Conservation (phyloP, 257 asterid species). For the Fraxinus anomala region DNA sequence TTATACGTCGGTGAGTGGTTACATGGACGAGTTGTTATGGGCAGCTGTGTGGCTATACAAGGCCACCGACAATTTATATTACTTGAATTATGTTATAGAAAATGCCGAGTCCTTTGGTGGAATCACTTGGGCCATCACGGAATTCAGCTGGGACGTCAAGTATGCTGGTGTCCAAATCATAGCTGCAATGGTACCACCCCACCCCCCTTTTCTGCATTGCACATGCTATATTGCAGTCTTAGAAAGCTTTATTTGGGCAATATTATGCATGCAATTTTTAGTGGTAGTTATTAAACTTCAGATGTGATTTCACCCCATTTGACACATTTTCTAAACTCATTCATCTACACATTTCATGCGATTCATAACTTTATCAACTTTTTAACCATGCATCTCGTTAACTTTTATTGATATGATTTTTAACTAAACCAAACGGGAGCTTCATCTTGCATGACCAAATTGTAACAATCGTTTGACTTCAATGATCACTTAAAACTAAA, state of each 20-base stretch:
- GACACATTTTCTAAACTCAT: no score
- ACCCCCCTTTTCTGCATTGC: neutral
- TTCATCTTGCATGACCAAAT: no score
- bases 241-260: neutral
- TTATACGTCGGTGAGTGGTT: conserved; percentile 83
- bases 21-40: conserved; percentile 91
- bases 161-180: conserved; percentile 72
- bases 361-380: no score
- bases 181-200: conserved; percentile 58
- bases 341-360: no score
- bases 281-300: neutral
- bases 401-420: no score
- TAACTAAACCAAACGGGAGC: no score
- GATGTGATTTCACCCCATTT: no score
- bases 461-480: no score
- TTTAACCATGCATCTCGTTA: no score
- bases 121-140: conserved; percentile 78
- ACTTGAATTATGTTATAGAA: conserved; percentile 55
- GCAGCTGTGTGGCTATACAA: conserved; percentile 81
- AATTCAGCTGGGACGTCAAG: conserved; percentile 93
- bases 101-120: conserved; percentile 78
- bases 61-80: conserved; percentile 55
- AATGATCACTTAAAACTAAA: no score
- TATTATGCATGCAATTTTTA: neutral
- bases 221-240: neutral